phyloP scores from a whole-genome alignment of 441 rosid genomes.

The Erysimum cheiri region DNA sequence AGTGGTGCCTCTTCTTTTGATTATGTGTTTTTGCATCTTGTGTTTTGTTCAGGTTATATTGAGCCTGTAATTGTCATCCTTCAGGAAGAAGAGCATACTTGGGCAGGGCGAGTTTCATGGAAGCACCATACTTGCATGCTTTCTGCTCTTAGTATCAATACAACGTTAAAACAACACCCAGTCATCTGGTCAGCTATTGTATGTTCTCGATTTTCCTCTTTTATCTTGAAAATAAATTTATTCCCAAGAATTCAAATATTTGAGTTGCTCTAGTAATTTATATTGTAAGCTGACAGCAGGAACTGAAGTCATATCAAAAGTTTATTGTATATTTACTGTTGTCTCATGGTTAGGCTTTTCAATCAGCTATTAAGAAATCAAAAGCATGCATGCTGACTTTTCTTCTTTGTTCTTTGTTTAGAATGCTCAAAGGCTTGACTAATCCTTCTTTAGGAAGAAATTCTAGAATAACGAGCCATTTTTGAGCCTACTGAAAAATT shows the following conservation, averaged over 20 bases:
- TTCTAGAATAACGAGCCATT: slow-evolving; percentile 12
- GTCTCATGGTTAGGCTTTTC: slow-evolving; percentile 35
- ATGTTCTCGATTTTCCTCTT: slow-evolving; percentile 52
- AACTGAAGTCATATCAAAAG: slow-evolving; percentile 18
- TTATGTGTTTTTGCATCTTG: slow-evolving; percentile 39
- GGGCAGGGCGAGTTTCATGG: slow-evolving; percentile 98
- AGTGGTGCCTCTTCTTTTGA: slow-evolving; percentile 25
- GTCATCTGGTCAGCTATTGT: slow-evolving; percentile 94
- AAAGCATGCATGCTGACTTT: slow-evolving; percentile 6
- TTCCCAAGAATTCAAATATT: slow-evolving; percentile 24
- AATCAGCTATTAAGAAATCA: slow-evolving; percentile 25
- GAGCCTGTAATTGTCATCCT: slow-evolving; percentile 98
- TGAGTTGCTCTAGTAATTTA: slow-evolving; percentile 26
- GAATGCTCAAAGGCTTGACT: slow-evolving; percentile 26
- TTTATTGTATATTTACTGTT: slow-evolving; percentile 17
- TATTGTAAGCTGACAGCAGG: slow-evolving; percentile 29
- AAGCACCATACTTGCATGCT: slow-evolving; percentile 96
- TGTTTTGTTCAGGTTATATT: slow-evolving; percentile 75
- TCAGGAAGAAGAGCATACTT: slow-evolving; percentile 95
- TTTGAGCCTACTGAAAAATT: slow-evolving; percentile 17
- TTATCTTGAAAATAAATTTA: slow-evolving; percentile 5
- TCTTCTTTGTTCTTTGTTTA: slow-evolving; percentile 11
- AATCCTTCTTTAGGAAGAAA: neutral
- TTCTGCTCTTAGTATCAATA: slow-evolving; percentile 97
- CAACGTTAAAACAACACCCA: slow-evolving; percentile 93